Evolutionary conservation across 2,329 filamentous ascomycete species (phyloP).

Genomic region (Purpureocillium takamizusanense): DNA sequence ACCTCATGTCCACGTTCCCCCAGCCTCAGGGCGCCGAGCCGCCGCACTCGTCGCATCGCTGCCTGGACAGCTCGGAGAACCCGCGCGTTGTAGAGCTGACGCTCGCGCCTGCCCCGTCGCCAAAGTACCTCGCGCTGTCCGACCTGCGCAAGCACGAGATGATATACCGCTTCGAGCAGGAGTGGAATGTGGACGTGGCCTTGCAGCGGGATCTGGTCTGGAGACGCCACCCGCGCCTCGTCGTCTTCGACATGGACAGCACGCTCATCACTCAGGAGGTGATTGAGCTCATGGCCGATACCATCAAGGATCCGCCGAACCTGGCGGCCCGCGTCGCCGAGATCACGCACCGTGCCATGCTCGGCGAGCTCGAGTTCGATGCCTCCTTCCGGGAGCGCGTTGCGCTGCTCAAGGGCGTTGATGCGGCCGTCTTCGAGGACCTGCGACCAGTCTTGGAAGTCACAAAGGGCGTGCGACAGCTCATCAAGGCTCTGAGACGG

Average conservation of each 20-base stretch:
- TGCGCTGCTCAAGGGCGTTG: slow-evolving; percentile 70
- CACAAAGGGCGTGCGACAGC: slow-evolving; percentile 68
- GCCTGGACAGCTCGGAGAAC: slow-evolving; percentile 50
- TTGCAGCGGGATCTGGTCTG: slow-evolving; percentile 67
- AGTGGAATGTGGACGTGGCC: slow-evolving; percentile 82
- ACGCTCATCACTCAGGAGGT: slow-evolving; percentile 96
- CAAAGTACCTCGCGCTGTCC: slow-evolving; percentile 54
- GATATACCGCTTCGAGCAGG: slow-evolving; percentile 74
- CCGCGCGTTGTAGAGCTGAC: slow-evolving; percentile 59
- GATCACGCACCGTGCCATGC: slow-evolving; percentile 92
- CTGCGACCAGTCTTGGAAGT: slow-evolving; percentile 69
- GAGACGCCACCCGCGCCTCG: slow-evolving; percentile 72
- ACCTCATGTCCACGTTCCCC: slow-evolving; percentile 56
- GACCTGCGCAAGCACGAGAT: slow-evolving; percentile 73
- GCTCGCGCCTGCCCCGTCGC: slow-evolving; percentile 50
- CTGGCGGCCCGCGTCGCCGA: slow-evolving; percentile 74
- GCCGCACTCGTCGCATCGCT: slow-evolving; percentile 53
- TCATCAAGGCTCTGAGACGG: slow-evolving; percentile 65
- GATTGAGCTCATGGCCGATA: slow-evolving; percentile 86
- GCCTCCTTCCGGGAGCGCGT: slow-evolving; percentile 75
- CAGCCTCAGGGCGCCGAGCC: slow-evolving; percentile 40
- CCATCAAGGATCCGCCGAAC: slow-evolving; percentile 58
- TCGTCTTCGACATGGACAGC: slow-evolving; percentile 98
- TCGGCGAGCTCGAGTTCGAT: slow-evolving; percentile 89
- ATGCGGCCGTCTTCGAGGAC: slow-evolving; percentile 68